Conservation (phyloP, 768 basidiomycete genomes). For the Asterophora lycoperdoides region DNA sequence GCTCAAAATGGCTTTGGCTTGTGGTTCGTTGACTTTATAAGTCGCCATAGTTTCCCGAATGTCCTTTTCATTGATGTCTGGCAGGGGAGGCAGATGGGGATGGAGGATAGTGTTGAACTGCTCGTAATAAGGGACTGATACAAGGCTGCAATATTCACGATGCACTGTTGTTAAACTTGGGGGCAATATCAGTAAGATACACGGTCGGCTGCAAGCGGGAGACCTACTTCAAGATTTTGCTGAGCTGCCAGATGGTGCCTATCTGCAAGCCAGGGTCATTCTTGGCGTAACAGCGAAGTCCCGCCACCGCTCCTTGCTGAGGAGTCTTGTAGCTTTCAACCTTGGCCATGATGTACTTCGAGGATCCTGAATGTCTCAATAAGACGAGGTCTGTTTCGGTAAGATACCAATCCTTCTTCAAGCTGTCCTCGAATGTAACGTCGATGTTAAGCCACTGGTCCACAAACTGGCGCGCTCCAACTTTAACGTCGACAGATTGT, state of each 20-base stretch:
- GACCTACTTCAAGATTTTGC: constrained; percentile 77
- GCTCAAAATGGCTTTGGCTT: constrained; percentile 82
- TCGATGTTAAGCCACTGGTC: constrained; percentile 86
- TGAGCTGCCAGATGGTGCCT: constrained; percentile 65
- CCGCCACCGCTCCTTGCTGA: constrained; percentile 52
- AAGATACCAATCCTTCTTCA: constrained; percentile 70
- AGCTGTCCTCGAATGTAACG: constrained; percentile 48
- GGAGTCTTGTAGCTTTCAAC: constrained; percentile 34
- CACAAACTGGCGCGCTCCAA: constrained; percentile 64
- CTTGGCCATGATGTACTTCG: constrained; percentile 68
- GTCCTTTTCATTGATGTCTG: constrained; percentile 44
- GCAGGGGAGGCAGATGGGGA: constrained; percentile 51
- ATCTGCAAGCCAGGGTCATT: constrained; percentile 60
- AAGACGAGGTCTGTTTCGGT: constrained; percentile 85
- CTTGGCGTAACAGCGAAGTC: constrained; percentile 51
- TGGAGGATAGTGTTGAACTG: constrained; percentile 64
- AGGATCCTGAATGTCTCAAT: constrained; percentile 53
- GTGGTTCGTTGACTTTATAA: constrained; percentile 87
- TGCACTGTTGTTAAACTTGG: constrained; percentile 90
- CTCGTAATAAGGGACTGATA: constrained; percentile 81
- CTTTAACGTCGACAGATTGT: constrained; percentile 54
- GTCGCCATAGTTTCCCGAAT: constrained; percentile 62
- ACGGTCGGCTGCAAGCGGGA: neutral
- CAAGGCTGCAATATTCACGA: constrained; percentile 87
- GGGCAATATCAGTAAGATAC: constrained; percentile 5